phyloP scores from a whole-genome alignment of 2,329 filamentous ascomycete genomes.

The Blastomyces silverae region DNA sequence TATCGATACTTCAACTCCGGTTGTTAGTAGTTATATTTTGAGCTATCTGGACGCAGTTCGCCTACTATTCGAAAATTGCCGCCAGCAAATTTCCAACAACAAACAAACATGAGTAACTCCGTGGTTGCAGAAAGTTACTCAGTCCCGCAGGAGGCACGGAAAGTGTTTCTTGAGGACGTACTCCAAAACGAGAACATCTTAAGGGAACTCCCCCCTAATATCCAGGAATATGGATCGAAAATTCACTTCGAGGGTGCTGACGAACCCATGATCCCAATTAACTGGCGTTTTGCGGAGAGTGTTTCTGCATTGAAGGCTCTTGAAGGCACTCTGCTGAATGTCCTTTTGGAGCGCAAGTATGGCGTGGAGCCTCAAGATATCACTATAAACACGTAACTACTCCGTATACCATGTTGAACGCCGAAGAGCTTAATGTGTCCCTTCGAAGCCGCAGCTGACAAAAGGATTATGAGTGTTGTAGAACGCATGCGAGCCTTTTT shows the following conservation, averaged over 20 bases:
- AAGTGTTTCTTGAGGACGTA: constrained; percentile 38
- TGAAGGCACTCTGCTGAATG: constrained; percentile 44
- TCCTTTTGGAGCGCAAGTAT: constrained; percentile 45
- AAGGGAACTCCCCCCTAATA: constrained; percentile 33
- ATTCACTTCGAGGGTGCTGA: constrained; percentile 42
- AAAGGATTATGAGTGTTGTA: constrained; percentile 13
- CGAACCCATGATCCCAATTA: constrained; percentile 47
- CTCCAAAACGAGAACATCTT: constrained; percentile 39
- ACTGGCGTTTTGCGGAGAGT: constrained; percentile 53
- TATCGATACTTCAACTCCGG: background rate
- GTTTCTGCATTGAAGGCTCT: constrained; percentile 46
- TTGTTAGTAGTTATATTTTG: background rate
- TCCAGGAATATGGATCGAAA: constrained; percentile 31
- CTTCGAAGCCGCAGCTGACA: background rate
- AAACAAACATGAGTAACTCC: background rate
- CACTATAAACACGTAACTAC: constrained; percentile 43
- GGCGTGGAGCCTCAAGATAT: constrained; percentile 35
- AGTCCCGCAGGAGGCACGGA: constrained; percentile 26
- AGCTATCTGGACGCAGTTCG: background rate
- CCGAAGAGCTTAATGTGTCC: background rate
- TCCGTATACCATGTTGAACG: background rate
- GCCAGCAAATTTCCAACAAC: background rate
- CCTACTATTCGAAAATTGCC: background rate
- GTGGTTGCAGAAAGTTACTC: constrained; percentile 21
- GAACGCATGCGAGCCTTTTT: constrained; percentile 42